Conservation (phyloP, 2,329 filamentous ascomycete genomes). For the Lomentospora prolificans region DNA sequence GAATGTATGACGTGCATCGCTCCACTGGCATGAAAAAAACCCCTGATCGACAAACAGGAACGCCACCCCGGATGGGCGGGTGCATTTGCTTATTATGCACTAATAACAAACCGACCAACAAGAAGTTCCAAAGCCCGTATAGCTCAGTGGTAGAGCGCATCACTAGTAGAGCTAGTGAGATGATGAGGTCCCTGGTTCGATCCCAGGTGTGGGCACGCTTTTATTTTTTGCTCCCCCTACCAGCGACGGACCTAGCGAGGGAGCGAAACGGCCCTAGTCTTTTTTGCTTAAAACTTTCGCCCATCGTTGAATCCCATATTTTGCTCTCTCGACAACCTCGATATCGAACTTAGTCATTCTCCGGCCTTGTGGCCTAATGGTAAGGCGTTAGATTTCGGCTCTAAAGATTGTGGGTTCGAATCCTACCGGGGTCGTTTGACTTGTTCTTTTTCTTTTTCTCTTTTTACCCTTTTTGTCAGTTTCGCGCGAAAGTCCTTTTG, state of each 20-base stretch:
- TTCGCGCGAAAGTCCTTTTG: background rate
- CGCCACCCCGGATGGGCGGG: too few relatives aligned
- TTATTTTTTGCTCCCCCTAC: background rate
- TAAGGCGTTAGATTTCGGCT: constrained; percentile 4
- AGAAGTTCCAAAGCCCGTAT: background rate
- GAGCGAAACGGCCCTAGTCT: too few relatives aligned
- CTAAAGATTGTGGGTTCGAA: constrained; percentile 4
- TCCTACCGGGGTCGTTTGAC: constrained; percentile 4
- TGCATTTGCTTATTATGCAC: background rate
- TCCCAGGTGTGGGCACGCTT: background rate
- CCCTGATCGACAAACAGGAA: too few relatives aligned
- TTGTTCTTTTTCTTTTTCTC: background rate
- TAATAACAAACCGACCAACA: background rate
- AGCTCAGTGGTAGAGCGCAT: constrained; percentile 4
- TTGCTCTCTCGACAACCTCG: background rate
- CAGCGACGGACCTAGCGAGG: too few relatives aligned
- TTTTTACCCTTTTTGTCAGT: background rate
- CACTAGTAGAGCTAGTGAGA: constrained; percentile 2
- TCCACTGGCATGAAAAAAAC: too few relatives aligned
- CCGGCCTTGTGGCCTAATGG: constrained; percentile 3
- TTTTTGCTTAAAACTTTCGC: background rate
- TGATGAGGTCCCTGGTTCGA: constrained; percentile 3
- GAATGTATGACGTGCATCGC: too few relatives aligned
- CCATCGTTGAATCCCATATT: background rate
- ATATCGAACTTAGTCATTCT: constrained; percentile 1